phyloP scores from a whole-genome alignment of 495 filamentous ascomycete species.

The Chaetomium cochliodes region DNA sequence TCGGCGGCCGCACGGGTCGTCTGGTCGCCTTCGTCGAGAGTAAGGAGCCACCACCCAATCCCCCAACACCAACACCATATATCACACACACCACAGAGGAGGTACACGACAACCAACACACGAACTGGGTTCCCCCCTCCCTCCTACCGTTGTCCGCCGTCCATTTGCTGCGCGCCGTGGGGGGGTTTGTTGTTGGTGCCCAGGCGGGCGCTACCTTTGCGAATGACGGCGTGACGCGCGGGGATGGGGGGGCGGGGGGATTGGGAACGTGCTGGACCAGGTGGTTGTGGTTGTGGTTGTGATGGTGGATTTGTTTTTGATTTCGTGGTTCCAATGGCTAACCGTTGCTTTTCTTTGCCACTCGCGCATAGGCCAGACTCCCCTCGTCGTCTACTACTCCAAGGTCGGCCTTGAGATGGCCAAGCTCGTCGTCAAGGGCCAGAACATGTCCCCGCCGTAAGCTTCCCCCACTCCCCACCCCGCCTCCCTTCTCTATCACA shows the following conservation, averaged over 20 bases:
- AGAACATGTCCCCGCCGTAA: conserved; percentile 94
- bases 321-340: conserved; percentile 20
- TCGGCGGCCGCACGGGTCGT: conserved; percentile 82
- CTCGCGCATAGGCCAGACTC: conserved; percentile 66
- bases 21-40: conserved; percentile 80
- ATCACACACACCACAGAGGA: too few species aligned
- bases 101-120: too few species aligned
- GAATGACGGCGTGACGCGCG: background rate
- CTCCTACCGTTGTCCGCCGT: background rate
- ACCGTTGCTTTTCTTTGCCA: background rate
- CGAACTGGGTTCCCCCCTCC: background rate
- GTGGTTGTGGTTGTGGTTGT: background rate
- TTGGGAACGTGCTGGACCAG: background rate
- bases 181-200: background rate
- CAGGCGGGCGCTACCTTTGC: too few species aligned
- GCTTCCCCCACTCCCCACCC: conserved; percentile 35
- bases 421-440: conserved; percentile 81
- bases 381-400: conserved; percentile 84
- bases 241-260: background rate
- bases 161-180: background rate
- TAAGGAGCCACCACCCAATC: conserved; percentile 39
- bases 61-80: background rate
- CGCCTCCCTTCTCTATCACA: background rate
- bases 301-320: background rate
- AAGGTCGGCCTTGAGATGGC: conserved; percentile 82